A percentile compares a stretch with the other conserved stretches of the same genome.
phyloP scores from a whole-genome alignment of 1,139 yeast species.

The Sugiyamaella castrensis region DNA sequence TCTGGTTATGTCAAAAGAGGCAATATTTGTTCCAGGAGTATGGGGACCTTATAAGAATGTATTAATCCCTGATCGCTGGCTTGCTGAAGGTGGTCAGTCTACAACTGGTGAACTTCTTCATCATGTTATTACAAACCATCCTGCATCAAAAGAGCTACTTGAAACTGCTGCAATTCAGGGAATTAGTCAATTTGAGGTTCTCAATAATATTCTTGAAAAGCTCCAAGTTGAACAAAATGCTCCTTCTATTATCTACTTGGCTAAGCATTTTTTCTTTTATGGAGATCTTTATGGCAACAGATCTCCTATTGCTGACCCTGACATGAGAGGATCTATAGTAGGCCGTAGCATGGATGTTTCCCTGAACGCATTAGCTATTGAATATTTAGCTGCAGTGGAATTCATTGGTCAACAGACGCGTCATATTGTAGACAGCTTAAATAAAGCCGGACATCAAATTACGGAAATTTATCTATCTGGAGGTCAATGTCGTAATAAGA shows the following conservation, averaged over 20 bases:
- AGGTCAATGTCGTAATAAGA: slow-evolving; percentile 91
- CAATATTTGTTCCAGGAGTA: slow-evolving; percentile 90
- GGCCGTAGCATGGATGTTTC: slow-evolving; percentile 92
- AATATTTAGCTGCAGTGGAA: slow-evolving; percentile 91
- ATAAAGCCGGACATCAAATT: slow-evolving; percentile 71
- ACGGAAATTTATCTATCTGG: slow-evolving; percentile 85
- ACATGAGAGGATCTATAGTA: slow-evolving; percentile 88
- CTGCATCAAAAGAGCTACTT: slow-evolving; percentile 72
- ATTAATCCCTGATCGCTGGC: slow-evolving; percentile 83
- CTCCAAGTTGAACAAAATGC: slow-evolving; percentile 55
- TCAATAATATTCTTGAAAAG: slow-evolving; percentile 70
- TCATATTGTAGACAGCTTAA: slow-evolving; percentile 87
- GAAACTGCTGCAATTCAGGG: slow-evolving; percentile 59
- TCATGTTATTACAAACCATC: slow-evolving; percentile 86
- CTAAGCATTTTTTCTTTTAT: slow-evolving; percentile 82
- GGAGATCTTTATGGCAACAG: slow-evolving; percentile 97
- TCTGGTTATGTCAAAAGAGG: slow-evolving; percentile 78
- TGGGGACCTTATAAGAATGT: slow-evolving; percentile 99
- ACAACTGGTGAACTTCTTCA: slow-evolving; percentile 93
- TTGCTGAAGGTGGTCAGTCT: slow-evolving; percentile 99
- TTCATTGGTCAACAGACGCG: slow-evolving; percentile 97
- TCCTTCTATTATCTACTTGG: slow-evolving; percentile 74
- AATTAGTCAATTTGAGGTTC: slow-evolving; percentile 74
- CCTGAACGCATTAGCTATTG: slow-evolving; percentile 76
- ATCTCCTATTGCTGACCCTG: slow-evolving; percentile 92